Evolutionary conservation across 495 filamentous ascomycete genomes (phyloP).

Genomic region (Staphylotrichum tortipilum): DNA sequence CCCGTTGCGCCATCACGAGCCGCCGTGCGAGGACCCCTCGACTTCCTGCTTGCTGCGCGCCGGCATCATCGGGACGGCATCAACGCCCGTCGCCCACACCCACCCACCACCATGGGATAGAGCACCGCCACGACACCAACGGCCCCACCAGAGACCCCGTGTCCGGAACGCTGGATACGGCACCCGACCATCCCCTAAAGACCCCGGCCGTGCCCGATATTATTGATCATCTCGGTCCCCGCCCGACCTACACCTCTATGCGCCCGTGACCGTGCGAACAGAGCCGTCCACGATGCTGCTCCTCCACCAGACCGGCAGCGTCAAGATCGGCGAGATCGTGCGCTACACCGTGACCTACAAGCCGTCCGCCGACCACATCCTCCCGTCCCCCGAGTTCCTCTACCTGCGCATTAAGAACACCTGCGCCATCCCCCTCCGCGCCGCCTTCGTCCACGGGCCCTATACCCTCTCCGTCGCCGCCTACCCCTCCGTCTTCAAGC

Average conservation of each 20-base stretch:
- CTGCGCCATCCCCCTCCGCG: slow-evolving; percentile 80
- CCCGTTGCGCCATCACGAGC: too few species aligned
- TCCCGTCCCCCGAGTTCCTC: slow-evolving; percentile 69
- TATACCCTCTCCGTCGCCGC: slow-evolving; percentile 84
- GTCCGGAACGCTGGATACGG: not conserved
- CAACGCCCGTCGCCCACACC: not conserved
- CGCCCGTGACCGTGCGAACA: not conserved
- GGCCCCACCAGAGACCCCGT: not conserved
- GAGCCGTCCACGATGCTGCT: slow-evolving; percentile 79
- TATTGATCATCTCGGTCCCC: too few species aligned
- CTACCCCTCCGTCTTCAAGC: slow-evolving; percentile 70
- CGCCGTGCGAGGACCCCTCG: too few species aligned
- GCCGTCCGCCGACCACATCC: slow-evolving; percentile 76
- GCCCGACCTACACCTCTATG: too few species aligned
- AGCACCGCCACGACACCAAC: not conserved
- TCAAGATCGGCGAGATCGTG: slow-evolving; percentile 88
- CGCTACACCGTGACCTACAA: slow-evolving; percentile 90
- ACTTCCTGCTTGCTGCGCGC: too few species aligned
- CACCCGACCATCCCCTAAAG: not conserved
- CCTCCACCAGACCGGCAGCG: slow-evolving; percentile 75
- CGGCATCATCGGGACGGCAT: not conserved
- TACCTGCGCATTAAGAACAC: slow-evolving; percentile 84
- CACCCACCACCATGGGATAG: slow-evolving; percentile 1
- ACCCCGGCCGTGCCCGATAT: too few species aligned
- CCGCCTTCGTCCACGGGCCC: slow-evolving; percentile 91